phyloP scores from a whole-genome alignment of 176 grass and related monocot genomes.

The Cymbopogon citratus region DNA sequence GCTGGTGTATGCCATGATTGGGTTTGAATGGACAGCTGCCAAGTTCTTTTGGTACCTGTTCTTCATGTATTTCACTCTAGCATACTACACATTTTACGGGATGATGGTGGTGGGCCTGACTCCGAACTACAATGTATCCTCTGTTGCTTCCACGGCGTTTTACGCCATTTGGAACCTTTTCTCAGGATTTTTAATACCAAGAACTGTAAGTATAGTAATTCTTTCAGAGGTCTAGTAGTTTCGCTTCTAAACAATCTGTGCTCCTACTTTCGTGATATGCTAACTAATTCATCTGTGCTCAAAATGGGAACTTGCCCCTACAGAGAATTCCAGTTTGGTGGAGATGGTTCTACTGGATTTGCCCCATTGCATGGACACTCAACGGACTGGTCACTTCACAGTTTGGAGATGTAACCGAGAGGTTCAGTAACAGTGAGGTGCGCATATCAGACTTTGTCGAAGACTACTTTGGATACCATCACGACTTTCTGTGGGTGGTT shows the following conservation, averaged over 20 bases:
- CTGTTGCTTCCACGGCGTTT: conserved; percentile 54
- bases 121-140: conserved; percentile 58
- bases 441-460: conserved; percentile 41
- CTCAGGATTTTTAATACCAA: conserved; percentile 71
- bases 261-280: background rate
- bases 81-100: conserved; percentile 80
- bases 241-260: background rate
- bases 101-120: conserved; percentile 84
- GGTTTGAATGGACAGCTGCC: conserved; percentile 71
- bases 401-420: conserved; percentile 48
- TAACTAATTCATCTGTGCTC: background rate
- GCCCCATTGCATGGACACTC: conserved; percentile 68
- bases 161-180: conserved; percentile 74
- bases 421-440: background rate
- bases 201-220: conserved; percentile 49
- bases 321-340: conserved; percentile 77
- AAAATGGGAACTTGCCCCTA: background rate
- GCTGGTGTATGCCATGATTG: conserved; percentile 75
- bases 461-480: conserved; percentile 55
- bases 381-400: conserved; percentile 67
- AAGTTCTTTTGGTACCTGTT: conserved; percentile 91
- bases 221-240: background rate
- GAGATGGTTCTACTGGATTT: conserved; percentile 80
- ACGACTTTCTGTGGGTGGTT: conserved; percentile 50
- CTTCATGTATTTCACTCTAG: conserved; percentile 85